A percentile compares a stretch with the other conserved stretches of the same genome.
phyloP scores from a whole-genome alignment of 495 filamentous ascomycete genomes.

The Corynascus novoguineensis region DNA sequence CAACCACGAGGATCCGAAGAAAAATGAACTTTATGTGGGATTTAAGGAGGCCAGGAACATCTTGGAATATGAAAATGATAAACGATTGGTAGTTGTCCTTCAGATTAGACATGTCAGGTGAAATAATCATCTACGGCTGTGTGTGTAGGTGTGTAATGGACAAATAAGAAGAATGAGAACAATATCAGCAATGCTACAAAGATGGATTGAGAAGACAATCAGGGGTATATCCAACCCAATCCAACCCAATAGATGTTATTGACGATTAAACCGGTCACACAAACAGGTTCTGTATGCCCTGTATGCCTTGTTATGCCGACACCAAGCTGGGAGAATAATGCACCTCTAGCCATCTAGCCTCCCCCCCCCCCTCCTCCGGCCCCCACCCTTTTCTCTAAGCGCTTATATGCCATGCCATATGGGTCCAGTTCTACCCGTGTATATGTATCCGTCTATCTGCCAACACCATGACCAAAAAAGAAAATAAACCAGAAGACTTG shows the following conservation, averaged over 20 bases:
- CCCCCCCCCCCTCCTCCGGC: too few species aligned
- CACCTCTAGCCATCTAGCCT: not conserved
- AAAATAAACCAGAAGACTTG: not conserved
- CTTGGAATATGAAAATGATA: too few species aligned
- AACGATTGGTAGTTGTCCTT: too few species aligned
- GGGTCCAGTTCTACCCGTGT: not conserved
- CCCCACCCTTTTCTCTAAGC: too few species aligned
- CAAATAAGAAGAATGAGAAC: too few species aligned
- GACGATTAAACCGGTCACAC: not conserved
- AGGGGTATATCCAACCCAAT: not conserved
- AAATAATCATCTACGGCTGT: too few species aligned
- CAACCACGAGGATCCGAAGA: too few species aligned
- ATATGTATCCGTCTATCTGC: not conserved
- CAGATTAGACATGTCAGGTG: too few species aligned
- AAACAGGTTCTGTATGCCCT: not conserved
- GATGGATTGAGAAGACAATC: not conserved
- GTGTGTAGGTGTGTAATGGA: too few species aligned
- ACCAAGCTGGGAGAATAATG: not conserved
- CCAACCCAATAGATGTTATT: not conserved
- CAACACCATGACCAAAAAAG: not conserved
- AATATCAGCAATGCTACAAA: too few species aligned
- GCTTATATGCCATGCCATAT: not conserved
- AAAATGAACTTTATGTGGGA: too few species aligned
- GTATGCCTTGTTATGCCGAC: not conserved
- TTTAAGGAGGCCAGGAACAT: too few species aligned